Base-by-base conservation (phyloP, 2,329 filamentous ascomycete species). In the Zalaria obscura region DNA sequence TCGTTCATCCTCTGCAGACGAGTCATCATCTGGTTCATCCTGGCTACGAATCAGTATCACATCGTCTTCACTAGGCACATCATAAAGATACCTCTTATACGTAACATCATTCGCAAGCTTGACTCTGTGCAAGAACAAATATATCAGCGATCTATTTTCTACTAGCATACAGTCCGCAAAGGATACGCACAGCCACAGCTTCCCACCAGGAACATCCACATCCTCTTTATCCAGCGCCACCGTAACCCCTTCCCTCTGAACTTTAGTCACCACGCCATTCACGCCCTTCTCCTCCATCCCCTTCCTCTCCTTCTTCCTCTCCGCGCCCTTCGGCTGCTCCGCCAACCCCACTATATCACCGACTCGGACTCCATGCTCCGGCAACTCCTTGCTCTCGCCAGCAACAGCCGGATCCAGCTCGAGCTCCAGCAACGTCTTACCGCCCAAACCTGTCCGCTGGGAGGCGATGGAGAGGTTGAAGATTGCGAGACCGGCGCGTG, bases 351-450 rank as follows among this genome's bases (percentile, higher is more conserved):
- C 82, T 45, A 91, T 83, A 58, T 91, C 85, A 1, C 85, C 85
- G 0, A 76, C 72, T 2, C 83, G 70, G 40, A 91, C 65, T 26
- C 82, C 83, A 65, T 89, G 83, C 56, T 85, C 80, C 1, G 80
- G 78, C 18, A 89, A 64, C 4, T 63, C 55, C 33, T 52, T 51
- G 35, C 55, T 58, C 18, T 55, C 58, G 36, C 56, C 60, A 3
- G 73, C 69, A 2, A 80, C 73, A 0, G 86, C 83, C n/a, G 75
- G 64, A 54, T 95, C 89, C 0, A 76, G 67, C 10, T 65, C 67
- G 4, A 98, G 76, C 59, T 95, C 88, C 3, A 95, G 66, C 2
- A 98, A 81, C 0, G 84, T 86, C 48, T 86, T 83, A n/a, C 91
- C 91, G 10, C 88, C 91, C 32, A 95, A 69, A 0, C 91, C 91